These are phyloP conservation scores for Ceratobasidium theobromae DNA, from an alignment of 1,284 basidiomycete species.

Conservation along the genomic window DNA sequence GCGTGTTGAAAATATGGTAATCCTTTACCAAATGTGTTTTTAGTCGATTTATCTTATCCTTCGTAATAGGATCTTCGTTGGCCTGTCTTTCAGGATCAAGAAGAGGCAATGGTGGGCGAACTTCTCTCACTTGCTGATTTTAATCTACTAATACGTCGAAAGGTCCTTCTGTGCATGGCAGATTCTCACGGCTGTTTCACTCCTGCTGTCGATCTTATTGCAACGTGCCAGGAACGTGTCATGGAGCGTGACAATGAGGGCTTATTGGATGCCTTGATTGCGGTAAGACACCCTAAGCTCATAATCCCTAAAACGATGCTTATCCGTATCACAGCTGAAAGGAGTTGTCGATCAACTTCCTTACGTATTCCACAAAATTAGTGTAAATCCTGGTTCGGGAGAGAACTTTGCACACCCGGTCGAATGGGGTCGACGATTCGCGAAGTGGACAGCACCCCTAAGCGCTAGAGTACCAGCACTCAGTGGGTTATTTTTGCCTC, in stretches of 20 bases:
- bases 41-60: background rate
- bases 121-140: background rate
- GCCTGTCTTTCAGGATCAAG: constrained; percentile 30
- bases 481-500: constrained; percentile 27
- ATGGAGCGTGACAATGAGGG: constrained; percentile 31
- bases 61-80: constrained; percentile 23
- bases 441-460: constrained; percentile 26
- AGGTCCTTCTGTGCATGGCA: constrained; percentile 8
- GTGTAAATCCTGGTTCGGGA: constrained; percentile 27
- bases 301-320: background rate
- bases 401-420: constrained; percentile 31
- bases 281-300: background rate
- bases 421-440: constrained; percentile 31
- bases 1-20: constrained; percentile 14
- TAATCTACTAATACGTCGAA: background rate
- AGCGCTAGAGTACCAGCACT: constrained; percentile 25
- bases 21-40: background rate
- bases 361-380: constrained; percentile 32
- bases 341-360: constrained; percentile 28
- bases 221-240: constrained; percentile 31
- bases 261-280: constrained; percentile 21
- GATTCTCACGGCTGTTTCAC: constrained; percentile 29
- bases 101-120: constrained; percentile 22
- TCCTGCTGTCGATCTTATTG: constrained; percentile 28
- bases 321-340: constrained; percentile 1